Base-by-base conservation (phyloP, 176 grass and related monocot genomes). In the Zizania latifolia region DNA sequence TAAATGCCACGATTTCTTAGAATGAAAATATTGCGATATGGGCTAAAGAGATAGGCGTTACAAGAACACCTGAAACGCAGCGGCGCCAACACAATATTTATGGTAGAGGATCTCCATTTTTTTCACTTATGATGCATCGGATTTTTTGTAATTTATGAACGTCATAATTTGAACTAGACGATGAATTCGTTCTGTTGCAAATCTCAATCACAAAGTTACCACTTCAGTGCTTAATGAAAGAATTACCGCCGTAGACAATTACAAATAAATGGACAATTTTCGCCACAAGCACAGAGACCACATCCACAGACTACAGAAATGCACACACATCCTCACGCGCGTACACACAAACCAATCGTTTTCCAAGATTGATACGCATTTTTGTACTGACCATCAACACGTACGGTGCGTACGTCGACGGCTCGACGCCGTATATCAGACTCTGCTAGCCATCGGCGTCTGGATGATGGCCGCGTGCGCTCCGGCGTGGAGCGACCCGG, bases 401-500 rank as follows among this genome's bases (percentile, higher is more conserved):
- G n/a, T 15, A 10, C 34, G 23, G 35, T n/a, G n/a, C 35, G 15
- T 30, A 46, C 34, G 31, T 26, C 38, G 16, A n/a, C 11, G 17
- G 70, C 12, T 54, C 1, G 2, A 63, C 36, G 44, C 6, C 69
- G 66, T n/a, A n/a, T n/a, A n/a, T 75, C 67, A 33, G 10, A 21
- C 4, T 33, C 83, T 67, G 71, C 58, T 48, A 1, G 30, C 76
- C 40, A 68, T 21, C 10, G 38, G 50, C 21, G 11, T 78, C 36
- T 2, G 2, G 8, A 26, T 1, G 33, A 65, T 56, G 74, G 75
- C 41, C 7, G 10, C 71, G 31, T 83, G 46, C 9, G 62, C 64
- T 29, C 75, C 81, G 21, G 89, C 84, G 83, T 94, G 88, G 17
- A 98, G 93, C 19, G 75, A 82, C 11, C 34, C 91, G 33, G 80